Evolutionary conservation across 345 rosid species (phyloP), one percentile per base, ranked within the genome.

Genomic region (Sonneratia alba): DNA sequence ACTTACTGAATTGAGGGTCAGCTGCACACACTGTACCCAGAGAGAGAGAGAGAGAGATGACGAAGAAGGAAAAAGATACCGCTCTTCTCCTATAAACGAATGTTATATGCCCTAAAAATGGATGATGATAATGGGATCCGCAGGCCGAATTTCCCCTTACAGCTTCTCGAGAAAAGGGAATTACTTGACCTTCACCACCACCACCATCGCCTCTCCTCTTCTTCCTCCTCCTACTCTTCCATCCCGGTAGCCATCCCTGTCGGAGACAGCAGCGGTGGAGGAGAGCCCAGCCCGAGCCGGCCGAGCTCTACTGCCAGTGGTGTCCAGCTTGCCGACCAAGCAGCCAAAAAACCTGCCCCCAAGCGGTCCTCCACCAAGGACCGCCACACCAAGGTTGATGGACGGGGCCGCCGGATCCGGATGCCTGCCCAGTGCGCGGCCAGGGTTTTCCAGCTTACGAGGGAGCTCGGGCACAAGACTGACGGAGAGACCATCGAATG

Each of bases 361-460:
- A 90, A 88, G 72, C 80, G 97, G 51, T 73, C 87, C 64, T 86
- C 96, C 9, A 85, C 96, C 22, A 92, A 88, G 70, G 97, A 92
- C 82, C 82, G 97, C 63, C 97, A 92, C 87, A 92, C 97, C 76
- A 92, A 92, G 80, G 97, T 92, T 14, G 97, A 92, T 27, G 97
- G 97, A 47, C 93, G 97, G 0, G 97, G 97, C 47, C 92, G 97
- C 59, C 85, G 97, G 84, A 92, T 92, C 87, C 92, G 98, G 67
- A 92, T 92, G 96, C 98, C 98, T 0, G 96, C 96, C 47, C 78
- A 89, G 61, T 92, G 98, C 66, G 98, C 98, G 0, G 98, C 96
- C 36, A 83, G 98, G 84, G 96, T 92, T 69, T 92, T 92, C 75
- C 98, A 92, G 84, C 85, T 92, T 48, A 92, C 98, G 32, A 82